Conservation (phyloP, 306 rosid genomes). For the Prunus padus region DNA sequence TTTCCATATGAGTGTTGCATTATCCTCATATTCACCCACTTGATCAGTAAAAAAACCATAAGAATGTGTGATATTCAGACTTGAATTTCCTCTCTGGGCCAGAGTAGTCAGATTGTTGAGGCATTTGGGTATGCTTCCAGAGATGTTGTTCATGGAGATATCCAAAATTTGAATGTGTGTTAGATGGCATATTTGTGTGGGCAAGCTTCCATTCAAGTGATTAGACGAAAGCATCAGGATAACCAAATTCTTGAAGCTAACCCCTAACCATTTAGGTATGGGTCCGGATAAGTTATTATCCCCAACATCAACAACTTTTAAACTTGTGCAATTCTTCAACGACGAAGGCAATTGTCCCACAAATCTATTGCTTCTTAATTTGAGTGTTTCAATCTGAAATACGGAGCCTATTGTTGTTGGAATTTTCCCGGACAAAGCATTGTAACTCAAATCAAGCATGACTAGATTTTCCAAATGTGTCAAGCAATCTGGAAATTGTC, state of each 20-base stretch:
- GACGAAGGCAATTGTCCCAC: constrained; percentile 4
- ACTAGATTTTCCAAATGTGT: neutral
- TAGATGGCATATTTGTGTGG: too few species aligned
- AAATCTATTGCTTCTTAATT: constrained; percentile 5
- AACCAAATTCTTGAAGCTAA: neutral
- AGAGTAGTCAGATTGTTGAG: too few species aligned
- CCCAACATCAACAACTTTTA: constrained; percentile 2
- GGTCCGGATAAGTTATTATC: neutral
- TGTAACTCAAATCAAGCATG: neutral
- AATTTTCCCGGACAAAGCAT: neutral
- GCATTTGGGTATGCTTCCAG: too few species aligned
- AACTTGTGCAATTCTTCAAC: neutral
- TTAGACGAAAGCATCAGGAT: too few species aligned
- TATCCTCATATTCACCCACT: fast-evolving
- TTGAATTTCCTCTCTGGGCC: too few species aligned
- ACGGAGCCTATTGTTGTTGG: neutral
- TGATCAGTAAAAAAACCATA: too few species aligned
- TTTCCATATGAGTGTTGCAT: neutral
- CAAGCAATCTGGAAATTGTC: constrained; percentile 8
- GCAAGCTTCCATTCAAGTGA: too few species aligned
- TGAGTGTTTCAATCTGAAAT: neutral
- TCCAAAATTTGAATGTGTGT: too few species aligned
- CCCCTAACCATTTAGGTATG: constrained; percentile 11
- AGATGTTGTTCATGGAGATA: too few species aligned
- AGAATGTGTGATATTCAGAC: too few species aligned